phyloP scores from a whole-genome alignment of 2,329 filamentous ascomycete genomes.

The Verticillium tricorpus region DNA sequence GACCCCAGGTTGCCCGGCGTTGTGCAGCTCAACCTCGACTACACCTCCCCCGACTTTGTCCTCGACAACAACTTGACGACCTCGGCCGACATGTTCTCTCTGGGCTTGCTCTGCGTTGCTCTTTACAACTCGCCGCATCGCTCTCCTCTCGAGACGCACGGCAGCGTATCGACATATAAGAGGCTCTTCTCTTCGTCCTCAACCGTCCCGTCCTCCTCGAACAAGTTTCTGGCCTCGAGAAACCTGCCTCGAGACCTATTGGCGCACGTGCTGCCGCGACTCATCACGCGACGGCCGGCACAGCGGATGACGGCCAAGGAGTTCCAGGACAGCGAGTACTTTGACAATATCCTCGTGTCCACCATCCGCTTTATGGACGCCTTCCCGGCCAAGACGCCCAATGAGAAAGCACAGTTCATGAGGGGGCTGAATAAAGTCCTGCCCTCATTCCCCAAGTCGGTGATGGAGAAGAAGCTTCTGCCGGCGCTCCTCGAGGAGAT shows the following conservation, averaged over 20 bases:
- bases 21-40: conserved; percentile 90
- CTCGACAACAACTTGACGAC: conserved; percentile 83
- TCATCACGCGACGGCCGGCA: conserved; percentile 83
- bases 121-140: conserved; percentile 92
- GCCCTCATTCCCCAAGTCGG: conserved; percentile 86
- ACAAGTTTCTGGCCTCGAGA: conserved; percentile 79
- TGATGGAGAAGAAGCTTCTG: conserved; percentile 91
- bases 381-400: conserved; percentile 84
- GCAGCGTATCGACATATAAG: conserved; percentile 80
- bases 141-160: conserved; percentile 79
- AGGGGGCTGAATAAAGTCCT: conserved; percentile 82
- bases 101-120: conserved; percentile 82
- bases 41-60: conserved; percentile 89
- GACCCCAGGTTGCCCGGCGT: conserved; percentile 76
- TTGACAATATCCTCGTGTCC: conserved; percentile 93
- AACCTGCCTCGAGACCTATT: conserved; percentile 76
- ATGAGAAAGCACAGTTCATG: conserved; percentile 89
- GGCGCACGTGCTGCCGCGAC: conserved; percentile 70
- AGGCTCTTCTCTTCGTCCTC: conserved; percentile 75
- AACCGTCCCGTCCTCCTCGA: conserved; percentile 70
- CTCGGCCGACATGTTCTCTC: conserved; percentile 87
- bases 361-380: conserved; percentile 93
- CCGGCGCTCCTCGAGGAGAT: conserved; percentile 86
- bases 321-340: conserved; percentile 93
- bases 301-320: conserved; percentile 83